phyloP scores from a whole-genome alignment of 768 basidiomycete genomes.

The Rhodotorula toruloides region DNA sequence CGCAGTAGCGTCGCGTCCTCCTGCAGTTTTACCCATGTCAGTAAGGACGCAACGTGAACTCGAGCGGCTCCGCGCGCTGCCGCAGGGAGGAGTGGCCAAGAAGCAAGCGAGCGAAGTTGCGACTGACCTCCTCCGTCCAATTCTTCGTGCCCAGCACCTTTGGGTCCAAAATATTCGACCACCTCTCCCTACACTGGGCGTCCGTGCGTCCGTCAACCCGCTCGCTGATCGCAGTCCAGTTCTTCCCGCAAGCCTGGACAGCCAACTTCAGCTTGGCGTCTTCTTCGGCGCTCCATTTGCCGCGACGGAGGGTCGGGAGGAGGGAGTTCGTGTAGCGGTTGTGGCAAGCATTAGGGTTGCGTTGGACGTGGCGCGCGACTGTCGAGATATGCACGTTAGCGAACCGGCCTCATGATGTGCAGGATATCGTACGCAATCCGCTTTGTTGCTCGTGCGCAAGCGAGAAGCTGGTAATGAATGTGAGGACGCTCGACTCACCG shows the following conservation, averaged over 20 bases:
- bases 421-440: too few species aligned
- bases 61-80: too few species aligned
- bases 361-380: conserved; percentile 21
- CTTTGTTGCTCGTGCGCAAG: too few species aligned
- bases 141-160: neutral
- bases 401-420: too few species aligned
- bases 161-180: conserved; percentile 31
- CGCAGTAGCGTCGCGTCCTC: conserved; percentile 18
- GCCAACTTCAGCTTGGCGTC: conserved; percentile 21
- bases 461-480: neutral
- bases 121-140: conserved; percentile 32
- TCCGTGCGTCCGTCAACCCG: conserved; percentile 28
- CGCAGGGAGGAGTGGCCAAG: neutral
- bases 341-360: conserved; percentile 18
- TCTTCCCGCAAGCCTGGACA: conserved; percentile 4
- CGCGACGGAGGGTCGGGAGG: conserved; percentile 21
- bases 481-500: neutral
- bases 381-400: too few species aligned
- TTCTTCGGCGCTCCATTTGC: conserved; percentile 26
- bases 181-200: conserved; percentile 38
- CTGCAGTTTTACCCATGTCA: neutral
- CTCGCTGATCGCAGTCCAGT: conserved; percentile 20
- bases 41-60: too few species aligned
- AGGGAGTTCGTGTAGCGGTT: conserved; percentile 31
- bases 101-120: neutral